Conservation (phyloP, 2,329 filamentous ascomycete genomes). For the Botrytis galanthina region DNA sequence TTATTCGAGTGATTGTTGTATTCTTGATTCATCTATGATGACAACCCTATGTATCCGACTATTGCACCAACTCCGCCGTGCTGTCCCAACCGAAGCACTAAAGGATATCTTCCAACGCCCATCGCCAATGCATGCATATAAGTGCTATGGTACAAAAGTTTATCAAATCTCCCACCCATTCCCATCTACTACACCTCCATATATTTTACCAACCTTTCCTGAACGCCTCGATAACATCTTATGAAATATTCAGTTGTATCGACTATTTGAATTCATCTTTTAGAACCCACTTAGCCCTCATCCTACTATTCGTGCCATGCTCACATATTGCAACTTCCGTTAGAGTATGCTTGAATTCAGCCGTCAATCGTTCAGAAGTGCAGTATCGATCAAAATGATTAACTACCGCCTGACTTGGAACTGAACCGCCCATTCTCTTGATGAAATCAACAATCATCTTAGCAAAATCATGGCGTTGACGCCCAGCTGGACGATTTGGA, state of each 20-base stretch:
- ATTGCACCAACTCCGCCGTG: neutral
- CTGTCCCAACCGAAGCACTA: neutral
- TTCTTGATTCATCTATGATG: neutral
- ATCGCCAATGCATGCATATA: neutral
- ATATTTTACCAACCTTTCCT: neutral
- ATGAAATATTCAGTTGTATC: neutral
- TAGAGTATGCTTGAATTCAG: constrained; percentile 80
- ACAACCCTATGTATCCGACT: neutral
- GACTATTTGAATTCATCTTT: constrained; percentile 38
- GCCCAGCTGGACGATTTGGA: constrained; percentile 41
- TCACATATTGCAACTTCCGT: constrained; percentile 71
- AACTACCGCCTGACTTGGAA: constrained; percentile 80
- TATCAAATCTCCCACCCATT: neutral
- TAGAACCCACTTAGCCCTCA: constrained; percentile 38
- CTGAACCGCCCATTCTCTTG: constrained; percentile 70
- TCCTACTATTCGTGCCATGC: constrained; percentile 38
- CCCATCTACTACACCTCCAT: neutral
- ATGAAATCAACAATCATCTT: constrained; percentile 78
- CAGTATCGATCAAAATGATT: constrained; percentile 87
- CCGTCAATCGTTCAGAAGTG: constrained; percentile 62
- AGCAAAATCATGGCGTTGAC: constrained; percentile 59
- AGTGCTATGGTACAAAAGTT: neutral
- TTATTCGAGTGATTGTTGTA: neutral
- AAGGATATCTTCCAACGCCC: constrained; percentile 4
- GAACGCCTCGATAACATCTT: constrained; percentile 2